Conservation (phyloP, 2,329 filamentous ascomycete genomes). For the Nothophaeocryptopus gaeumannii region DNA sequence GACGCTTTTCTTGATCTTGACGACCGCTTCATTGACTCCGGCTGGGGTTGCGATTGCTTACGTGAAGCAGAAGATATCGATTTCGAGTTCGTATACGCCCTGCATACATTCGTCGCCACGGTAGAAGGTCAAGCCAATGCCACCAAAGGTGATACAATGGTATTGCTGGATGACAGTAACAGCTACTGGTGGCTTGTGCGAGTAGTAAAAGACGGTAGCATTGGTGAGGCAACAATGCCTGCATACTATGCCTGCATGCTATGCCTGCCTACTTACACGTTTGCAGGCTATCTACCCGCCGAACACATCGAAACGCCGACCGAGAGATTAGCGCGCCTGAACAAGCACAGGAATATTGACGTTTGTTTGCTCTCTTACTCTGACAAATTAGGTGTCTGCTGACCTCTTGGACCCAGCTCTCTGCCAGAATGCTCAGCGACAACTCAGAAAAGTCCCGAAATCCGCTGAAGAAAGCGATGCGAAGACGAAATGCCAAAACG, state of each 20-base stretch:
- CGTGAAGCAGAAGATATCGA: conserved; percentile 95
- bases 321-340: conserved; percentile 85
- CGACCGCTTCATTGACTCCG: conserved; percentile 65
- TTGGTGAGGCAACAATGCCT: conserved; percentile 52
- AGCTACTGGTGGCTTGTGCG: conserved; percentile 99
- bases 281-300: conserved; percentile 85
- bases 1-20: conserved; percentile 57
- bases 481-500: conserved; percentile 76
- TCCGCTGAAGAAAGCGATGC: conserved; percentile 78
- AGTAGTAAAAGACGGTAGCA: conserved; percentile 96
- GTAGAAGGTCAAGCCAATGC: conserved; percentile 98
- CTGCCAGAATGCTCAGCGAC: conserved; percentile 68
- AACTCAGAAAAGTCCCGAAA: conserved; percentile 78
- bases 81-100: conserved; percentile 97
- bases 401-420: conserved; percentile 49
- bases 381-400: conserved; percentile 23
- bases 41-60: conserved; percentile 82
- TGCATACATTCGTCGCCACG: conserved; percentile 96
- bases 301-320: conserved; percentile 99
- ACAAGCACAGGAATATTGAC: conserved; percentile 98
- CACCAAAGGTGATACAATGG: conserved; percentile 98
- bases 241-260: background rate
- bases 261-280: conserved; percentile 5
- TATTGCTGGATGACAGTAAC: conserved; percentile 95
- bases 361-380: conserved; percentile 52